Percentiles rank a stretch among this genome's conserved stretches.
phyloP scores from a whole-genome alignment of 2,329 filamentous ascomycete genomes.

The Arthrobotrys conoides region DNA sequence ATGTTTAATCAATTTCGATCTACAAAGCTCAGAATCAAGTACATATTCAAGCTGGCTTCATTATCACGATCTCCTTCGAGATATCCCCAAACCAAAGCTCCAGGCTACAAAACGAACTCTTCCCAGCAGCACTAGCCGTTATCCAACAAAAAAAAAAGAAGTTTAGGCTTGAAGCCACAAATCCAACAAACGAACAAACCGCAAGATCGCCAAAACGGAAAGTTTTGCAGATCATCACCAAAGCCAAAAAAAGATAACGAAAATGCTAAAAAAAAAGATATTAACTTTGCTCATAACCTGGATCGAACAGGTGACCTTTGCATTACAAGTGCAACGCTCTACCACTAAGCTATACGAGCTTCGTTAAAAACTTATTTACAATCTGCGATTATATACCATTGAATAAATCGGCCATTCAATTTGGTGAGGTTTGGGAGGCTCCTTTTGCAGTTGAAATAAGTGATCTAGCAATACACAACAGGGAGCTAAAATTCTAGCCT shows the following conservation, averaged over 20 bases:
- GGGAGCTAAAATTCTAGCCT: too few relatives aligned
- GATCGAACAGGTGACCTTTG: slow-evolving; percentile 59
- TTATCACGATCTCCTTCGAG: too few relatives aligned
- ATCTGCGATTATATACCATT: not conserved
- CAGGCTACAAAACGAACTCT: too few relatives aligned
- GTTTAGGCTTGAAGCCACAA: too few relatives aligned
- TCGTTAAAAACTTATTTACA: not conserved
- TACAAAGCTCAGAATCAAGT: too few relatives aligned
- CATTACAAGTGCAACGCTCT: slow-evolving; percentile 61
- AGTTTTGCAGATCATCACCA: not conserved
- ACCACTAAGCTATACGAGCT: slow-evolving; percentile 60
- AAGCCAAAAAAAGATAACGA: slow-evolving; percentile 5
- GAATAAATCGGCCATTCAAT: not conserved
- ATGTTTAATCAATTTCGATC: too few relatives aligned
- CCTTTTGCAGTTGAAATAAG: too few relatives aligned
- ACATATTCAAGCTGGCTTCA: too few relatives aligned
- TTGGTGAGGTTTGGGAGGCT: not conserved
- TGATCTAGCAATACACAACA: too few relatives aligned
- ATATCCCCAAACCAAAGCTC: too few relatives aligned
- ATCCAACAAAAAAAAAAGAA: too few relatives aligned
- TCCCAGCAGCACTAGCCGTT: too few relatives aligned
- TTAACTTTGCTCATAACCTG: slow-evolving; percentile 51
- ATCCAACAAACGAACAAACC: not conserved
- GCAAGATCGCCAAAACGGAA: slow-evolving; percentile 2
- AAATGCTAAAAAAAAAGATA: slow-evolving; percentile 15